Evolutionary conservation across 805 yeast species (phyloP).

Genomic region (Scheffersomyces stipitis): DNA sequence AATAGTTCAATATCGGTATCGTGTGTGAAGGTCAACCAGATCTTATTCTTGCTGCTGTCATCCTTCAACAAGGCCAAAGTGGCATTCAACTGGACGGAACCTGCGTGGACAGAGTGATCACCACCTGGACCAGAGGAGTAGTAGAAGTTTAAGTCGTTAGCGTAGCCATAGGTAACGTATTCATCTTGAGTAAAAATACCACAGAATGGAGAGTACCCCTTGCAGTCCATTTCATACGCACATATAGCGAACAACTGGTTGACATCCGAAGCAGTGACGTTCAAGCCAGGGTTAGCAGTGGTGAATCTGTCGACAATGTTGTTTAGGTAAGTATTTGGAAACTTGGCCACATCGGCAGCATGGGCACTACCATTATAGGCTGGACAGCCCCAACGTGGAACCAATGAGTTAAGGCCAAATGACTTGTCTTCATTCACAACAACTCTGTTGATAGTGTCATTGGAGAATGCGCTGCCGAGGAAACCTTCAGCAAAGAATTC

Average conservation of each 20-base stretch:
- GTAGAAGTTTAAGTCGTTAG: slow-evolving; percentile 17
- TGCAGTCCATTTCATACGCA: slow-evolving; percentile 25
- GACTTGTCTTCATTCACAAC: slow-evolving; percentile 4
- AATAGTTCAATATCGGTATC: slow-evolving; percentile 25
- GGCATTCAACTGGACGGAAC: slow-evolving; percentile 21
- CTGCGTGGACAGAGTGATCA: slow-evolving; percentile 16
- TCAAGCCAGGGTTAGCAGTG: slow-evolving; percentile 17
- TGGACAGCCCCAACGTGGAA: slow-evolving; percentile 8
- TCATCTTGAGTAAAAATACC: slow-evolving; percentile 25
- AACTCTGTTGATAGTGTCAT: slow-evolving; percentile 1
- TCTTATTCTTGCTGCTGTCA: slow-evolving; percentile 14
- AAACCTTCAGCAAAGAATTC: slow-evolving; percentile 7
- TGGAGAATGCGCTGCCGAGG: slow-evolving; percentile 3
- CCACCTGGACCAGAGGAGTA: slow-evolving; percentile 22
- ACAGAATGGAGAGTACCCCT: slow-evolving; percentile 22
- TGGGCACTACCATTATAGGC: slow-evolving; percentile 6
- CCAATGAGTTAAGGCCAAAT: slow-evolving; percentile 8
- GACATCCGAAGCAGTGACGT: slow-evolving; percentile 20
- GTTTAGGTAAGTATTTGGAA: slow-evolving; percentile 11
- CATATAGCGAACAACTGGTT: slow-evolving; percentile 17
- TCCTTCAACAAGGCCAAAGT: slow-evolving; percentile 20
- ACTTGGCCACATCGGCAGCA: slow-evolving; percentile 13
- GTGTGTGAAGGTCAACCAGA: slow-evolving; percentile 24
- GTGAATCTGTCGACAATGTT: slow-evolving; percentile 17
- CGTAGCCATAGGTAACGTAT: slow-evolving; percentile 18